Evolutionary conservation across 805 yeast species (phyloP).

Genomic region (Teunomyces panamensis): DNA sequence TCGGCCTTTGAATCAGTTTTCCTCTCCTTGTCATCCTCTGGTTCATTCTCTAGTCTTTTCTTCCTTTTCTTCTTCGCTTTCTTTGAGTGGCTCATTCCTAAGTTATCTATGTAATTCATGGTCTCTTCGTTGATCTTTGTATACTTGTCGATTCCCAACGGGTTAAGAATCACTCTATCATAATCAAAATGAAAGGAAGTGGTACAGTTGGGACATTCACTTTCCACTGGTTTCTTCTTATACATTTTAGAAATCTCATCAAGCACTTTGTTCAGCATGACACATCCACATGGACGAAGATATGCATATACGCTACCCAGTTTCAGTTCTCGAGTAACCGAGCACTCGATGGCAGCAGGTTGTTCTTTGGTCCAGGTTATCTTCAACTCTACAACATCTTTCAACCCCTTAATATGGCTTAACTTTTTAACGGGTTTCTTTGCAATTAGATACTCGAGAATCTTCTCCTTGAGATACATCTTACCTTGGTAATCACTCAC

Average conservation of each 20-base stretch:
- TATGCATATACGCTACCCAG: constrained; percentile 22
- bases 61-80: constrained; percentile 7
- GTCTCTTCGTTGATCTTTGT: constrained; percentile 6
- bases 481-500: constrained; percentile 70
- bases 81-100: constrained; percentile 20
- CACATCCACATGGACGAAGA: constrained; percentile 40
- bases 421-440: constrained; percentile 15
- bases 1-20: neutral
- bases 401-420: constrained; percentile 20
- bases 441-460: constrained; percentile 54
- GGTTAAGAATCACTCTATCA: constrained; percentile 35
- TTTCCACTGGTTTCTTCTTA: constrained; percentile 6
- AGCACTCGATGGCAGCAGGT: constrained; percentile 25
- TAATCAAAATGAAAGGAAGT: constrained; percentile 16
- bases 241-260: constrained; percentile 13
- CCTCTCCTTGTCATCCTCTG: neutral
- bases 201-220: constrained; percentile 34
- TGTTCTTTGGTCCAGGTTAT: constrained; percentile 17
- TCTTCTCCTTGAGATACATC: constrained; percentile 60
- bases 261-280: constrained; percentile 24
- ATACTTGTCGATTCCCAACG: constrained; percentile 11
- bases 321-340: constrained; percentile 23
- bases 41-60: neutral
- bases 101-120: neutral
- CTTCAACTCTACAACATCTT: constrained; percentile 25